phyloP scores from a whole-genome alignment of 2,329 filamentous ascomycete genomes.

The Corinectria fuckeliana region DNA sequence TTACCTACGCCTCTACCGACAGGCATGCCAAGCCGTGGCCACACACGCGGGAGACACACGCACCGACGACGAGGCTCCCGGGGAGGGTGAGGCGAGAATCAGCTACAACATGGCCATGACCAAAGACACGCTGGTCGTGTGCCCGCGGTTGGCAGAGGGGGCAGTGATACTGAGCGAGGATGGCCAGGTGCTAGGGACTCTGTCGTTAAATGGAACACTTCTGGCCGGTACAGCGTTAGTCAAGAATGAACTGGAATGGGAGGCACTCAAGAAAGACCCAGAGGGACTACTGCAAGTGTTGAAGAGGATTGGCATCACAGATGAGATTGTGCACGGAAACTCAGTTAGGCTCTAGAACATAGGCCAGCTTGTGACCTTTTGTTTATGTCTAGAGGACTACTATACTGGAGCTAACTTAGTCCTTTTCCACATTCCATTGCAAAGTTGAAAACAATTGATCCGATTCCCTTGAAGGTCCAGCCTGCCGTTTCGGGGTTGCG shows the following conservation, averaged over 20 bases:
- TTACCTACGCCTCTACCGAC: constrained; percentile 57
- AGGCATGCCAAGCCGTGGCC: constrained; percentile 49
- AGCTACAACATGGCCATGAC: constrained; percentile 72
- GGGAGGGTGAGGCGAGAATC: constrained; percentile 55
- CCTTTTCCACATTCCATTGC: not conserved
- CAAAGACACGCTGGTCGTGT: constrained; percentile 57
- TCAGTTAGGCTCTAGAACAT: constrained; percentile 8
- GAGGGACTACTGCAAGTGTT: constrained; percentile 33
- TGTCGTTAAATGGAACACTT: constrained; percentile 67
- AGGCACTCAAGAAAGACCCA: constrained; percentile 53
- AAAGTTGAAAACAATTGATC: not conserved
- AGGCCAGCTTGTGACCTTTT: not conserved
- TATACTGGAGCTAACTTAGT: not conserved
- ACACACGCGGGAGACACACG: constrained; percentile 10
- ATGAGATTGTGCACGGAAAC: constrained; percentile 3
- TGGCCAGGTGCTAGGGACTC: constrained; percentile 47
- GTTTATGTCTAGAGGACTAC: not conserved
- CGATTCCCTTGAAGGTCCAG: too few species aligned
- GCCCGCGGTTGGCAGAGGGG: constrained; percentile 62
- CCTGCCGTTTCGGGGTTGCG: too few species aligned
- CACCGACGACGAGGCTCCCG: constrained; percentile 31
- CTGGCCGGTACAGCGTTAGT: constrained; percentile 69
- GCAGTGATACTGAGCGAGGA: constrained; percentile 38
- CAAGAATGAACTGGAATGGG: constrained; percentile 64
- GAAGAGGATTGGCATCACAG: constrained; percentile 41